Evolutionary conservation across 441 rosid genomes (phyloP), one percentile per base, ranked within the genome.

Genomic region (Macaranga tanarius): DNA sequence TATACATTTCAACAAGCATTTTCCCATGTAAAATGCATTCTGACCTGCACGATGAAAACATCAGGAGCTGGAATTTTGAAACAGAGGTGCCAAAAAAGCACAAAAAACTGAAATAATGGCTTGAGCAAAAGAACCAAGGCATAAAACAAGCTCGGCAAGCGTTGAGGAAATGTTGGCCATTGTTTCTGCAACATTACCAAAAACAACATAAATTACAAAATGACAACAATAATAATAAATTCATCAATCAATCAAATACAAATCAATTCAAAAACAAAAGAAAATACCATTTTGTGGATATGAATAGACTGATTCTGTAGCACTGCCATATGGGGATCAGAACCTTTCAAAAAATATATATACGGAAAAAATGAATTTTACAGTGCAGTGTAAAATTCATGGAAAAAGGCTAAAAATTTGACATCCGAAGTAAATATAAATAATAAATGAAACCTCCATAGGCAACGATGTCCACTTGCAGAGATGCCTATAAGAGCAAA

Each of bases 1-100:
- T 34, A 4, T 34, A 4, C 38, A 34, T 31, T 31, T 31, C 38
- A 31, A 31, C 38, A 31, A 31, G 2, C 38, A 31, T 31, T 31
- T 31, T 1, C 2, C 38, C 38, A 31, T 31, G 38, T 31, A 5
- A 31, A 2, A 31, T 31, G 38, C 38, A 31, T 31, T 34, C 38
- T 77, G 70, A 95, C 99, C 97, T 92, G 97, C 80, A 92, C 97
- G 47, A 95, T 78, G 81, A 92, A 91, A 70, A 90, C 79, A 81
- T 95, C 97, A 65, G 99, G 97, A 25, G 90, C 71, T 48, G 91
- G 86, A 50, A 91, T 79, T 82, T 81, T 91, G 11, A 95, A 28
- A 31, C 93, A 90, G 76, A 95, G 88, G 80, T 85, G 84, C 96
- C 98, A 95, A 71, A 95, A 93, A 44, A 95, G 92, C 79, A 79